A percentile compares a stretch with the other conserved stretches of the same genome.
These are phyloP conservation scores for Annona squamosa DNA, from an alignment of 164 flowering plant species.

Conservation along the genomic window DNA sequence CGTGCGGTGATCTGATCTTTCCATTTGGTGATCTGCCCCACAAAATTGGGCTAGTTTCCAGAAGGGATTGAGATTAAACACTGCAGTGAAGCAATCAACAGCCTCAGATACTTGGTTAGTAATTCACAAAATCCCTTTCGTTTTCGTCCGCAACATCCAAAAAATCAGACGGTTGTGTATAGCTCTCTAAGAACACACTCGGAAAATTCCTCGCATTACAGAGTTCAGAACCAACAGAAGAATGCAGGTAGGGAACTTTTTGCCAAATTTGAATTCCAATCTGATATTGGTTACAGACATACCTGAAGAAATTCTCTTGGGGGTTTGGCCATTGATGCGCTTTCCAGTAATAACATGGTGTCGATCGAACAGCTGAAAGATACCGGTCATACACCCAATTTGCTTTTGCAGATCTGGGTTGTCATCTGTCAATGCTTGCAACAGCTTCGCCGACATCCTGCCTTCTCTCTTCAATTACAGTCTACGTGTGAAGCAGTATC, in stretches of 20 bases:
- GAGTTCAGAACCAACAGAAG: neutral
- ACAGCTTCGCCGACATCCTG: conserved; percentile 36
- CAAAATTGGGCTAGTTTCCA: neutral
- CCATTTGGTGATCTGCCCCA: neutral
- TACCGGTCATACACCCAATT: conserved; percentile 50
- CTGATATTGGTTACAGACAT: neutral
- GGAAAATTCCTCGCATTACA: neutral
- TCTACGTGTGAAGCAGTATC: neutral
- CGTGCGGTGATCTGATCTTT: neutral
- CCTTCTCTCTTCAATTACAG: conserved; percentile 5
- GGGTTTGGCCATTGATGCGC: conserved; percentile 28
- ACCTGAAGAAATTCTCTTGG: conserved; percentile 26
- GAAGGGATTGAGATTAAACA: neutral
- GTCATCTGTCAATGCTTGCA: conserved; percentile 37
- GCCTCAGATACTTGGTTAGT: neutral
- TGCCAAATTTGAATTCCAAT: neutral
- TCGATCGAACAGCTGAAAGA: conserved; percentile 53
- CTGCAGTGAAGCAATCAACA: neutral
- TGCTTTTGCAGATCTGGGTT: conserved; percentile 41
- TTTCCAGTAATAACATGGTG: conserved; percentile 42
- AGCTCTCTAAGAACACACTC: neutral
- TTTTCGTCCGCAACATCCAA: neutral
- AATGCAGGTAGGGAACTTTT: neutral
- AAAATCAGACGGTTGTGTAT: neutral
- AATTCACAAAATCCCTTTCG: neutral